Percentiles rank a stretch among this genome's conserved stretches.
Conservation (phyloP, 495 filamentous ascomycete species). For the Aspergillus nidulans region DNA sequence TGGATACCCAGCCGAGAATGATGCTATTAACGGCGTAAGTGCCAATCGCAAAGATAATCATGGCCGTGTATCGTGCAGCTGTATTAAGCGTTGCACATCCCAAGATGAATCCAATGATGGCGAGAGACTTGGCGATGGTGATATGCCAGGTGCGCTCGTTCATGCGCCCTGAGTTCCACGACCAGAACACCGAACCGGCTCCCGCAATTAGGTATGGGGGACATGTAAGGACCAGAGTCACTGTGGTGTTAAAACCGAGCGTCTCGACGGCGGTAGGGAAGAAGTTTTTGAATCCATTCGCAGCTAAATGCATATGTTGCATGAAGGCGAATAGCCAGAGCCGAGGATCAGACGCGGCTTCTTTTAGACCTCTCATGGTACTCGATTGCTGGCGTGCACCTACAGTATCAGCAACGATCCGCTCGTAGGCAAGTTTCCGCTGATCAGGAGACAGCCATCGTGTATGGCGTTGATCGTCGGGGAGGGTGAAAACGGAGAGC, state of each 20-base stretch:
- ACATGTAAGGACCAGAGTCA: slow-evolving; percentile 50
- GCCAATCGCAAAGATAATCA: too few species aligned
- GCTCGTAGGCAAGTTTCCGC: slow-evolving; percentile 14
- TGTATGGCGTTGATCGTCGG: slow-evolving; percentile 50
- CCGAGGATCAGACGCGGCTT: slow-evolving; percentile 28
- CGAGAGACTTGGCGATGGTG: too few species aligned
- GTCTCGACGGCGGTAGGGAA: slow-evolving; percentile 54
- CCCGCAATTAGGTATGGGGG: slow-evolving; percentile 49
- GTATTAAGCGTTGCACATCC: too few species aligned
- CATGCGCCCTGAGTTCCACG: slow-evolving; percentile 30
- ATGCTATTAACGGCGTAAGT: too few species aligned
- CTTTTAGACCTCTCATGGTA: slow-evolving; percentile 15
- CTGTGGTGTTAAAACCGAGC: slow-evolving; percentile 46
- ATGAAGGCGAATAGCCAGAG: slow-evolving; percentile 31
- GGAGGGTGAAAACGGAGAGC: slow-evolving; percentile 66
- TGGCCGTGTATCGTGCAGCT: too few species aligned
- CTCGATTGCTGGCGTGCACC: slow-evolving; percentile 24
- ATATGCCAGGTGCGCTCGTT: too few species aligned
- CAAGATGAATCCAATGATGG: too few species aligned
- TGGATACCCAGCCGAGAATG: too few species aligned
- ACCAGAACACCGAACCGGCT: slow-evolving; percentile 39
- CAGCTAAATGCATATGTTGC: slow-evolving; percentile 26
- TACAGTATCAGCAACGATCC: slow-evolving; percentile 25
- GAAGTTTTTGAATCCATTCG: slow-evolving; percentile 44
- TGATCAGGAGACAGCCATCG: slow-evolving; percentile 15